Percentiles rank a stretch among this genome's conserved stretches.
Evolutionary conservation across 2,329 filamentous ascomycete species (phyloP).

Genomic region (Lasiodiplodia sp.): DNA sequence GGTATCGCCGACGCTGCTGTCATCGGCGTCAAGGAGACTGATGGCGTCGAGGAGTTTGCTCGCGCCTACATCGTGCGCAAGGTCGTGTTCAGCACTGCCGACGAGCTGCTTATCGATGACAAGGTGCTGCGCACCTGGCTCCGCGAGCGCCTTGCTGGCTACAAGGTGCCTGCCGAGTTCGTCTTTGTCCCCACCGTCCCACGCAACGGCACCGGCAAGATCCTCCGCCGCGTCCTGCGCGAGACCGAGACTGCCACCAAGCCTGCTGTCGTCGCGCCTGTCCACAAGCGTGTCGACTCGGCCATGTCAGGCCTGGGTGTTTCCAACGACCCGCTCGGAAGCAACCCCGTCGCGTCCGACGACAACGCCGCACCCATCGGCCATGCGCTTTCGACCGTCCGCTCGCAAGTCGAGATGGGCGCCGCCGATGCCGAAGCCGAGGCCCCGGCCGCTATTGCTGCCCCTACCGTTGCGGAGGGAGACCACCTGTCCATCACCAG

Average conservation of each 20-base stretch:
- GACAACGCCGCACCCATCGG: neutral
- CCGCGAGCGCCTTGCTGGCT: slow-evolving; percentile 17
- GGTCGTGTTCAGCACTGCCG: slow-evolving; percentile 29
- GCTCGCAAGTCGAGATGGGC: neutral
- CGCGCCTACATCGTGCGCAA: slow-evolving; percentile 45
- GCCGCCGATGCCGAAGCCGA: neutral
- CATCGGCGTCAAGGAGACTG: slow-evolving; percentile 42
- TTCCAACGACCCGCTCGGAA: neutral
- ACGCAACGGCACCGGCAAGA: slow-evolving; percentile 28
- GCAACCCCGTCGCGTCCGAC: neutral
- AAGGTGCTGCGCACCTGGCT: slow-evolving; percentile 9
- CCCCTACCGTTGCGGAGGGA: neutral
- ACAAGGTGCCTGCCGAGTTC: slow-evolving; percentile 27
- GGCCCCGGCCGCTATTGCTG: neutral
- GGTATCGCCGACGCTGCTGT: slow-evolving; percentile 50
- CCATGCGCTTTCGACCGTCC: neutral
- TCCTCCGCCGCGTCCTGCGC: slow-evolving; percentile 24
- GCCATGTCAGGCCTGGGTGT: neutral
- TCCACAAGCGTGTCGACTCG: slow-evolving; percentile 8
- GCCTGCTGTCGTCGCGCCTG: neutral
- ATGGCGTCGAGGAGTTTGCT: slow-evolving; percentile 41
- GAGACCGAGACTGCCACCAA: neutral
- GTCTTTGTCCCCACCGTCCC: slow-evolving; percentile 10
- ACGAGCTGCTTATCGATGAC: neutral
- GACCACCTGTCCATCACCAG: neutral